Conservation (phyloP, 768 basidiomycete species). For the Rickenella mellea region DNA sequence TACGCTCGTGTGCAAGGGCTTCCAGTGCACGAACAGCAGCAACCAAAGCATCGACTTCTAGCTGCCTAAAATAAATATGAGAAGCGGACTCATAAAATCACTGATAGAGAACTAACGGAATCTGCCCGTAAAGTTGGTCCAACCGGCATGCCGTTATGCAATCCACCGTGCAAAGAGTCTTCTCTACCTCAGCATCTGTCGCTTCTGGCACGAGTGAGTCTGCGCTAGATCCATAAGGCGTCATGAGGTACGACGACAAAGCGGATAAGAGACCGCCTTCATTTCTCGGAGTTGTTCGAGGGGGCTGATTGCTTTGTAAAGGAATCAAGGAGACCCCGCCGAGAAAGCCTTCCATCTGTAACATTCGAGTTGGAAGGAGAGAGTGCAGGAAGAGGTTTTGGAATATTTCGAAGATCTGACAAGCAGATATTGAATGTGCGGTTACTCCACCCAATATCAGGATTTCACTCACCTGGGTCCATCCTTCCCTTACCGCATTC, state of each 20-base stretch:
- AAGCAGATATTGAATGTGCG: slow-evolving; percentile 1
- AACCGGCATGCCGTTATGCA: slow-evolving; percentile 89
- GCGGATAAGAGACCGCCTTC: slow-evolving; percentile 93
- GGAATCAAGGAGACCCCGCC: slow-evolving; percentile 93
- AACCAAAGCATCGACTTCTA: slow-evolving; percentile 70
- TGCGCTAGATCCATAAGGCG: slow-evolving; percentile 71
- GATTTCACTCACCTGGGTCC: slow-evolving; percentile 61
- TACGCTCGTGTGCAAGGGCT: slow-evolving; percentile 83
- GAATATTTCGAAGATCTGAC: slow-evolving; percentile 96
- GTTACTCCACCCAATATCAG: neutral
- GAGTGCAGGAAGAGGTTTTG: slow-evolving; percentile 93
- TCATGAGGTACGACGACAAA: slow-evolving; percentile 92
- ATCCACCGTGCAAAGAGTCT: slow-evolving; percentile 89
- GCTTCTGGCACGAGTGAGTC: slow-evolving; percentile 79
- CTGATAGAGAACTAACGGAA: too few relatives aligned
- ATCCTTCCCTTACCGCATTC: slow-evolving; percentile 87
- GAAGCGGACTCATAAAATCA: neutral
- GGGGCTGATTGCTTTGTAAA: slow-evolving; percentile 62
- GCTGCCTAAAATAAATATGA: slow-evolving; percentile 40
- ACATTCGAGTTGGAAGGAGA: slow-evolving; percentile 78
- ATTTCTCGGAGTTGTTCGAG: slow-evolving; percentile 32
- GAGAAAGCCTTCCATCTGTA: slow-evolving; percentile 97
- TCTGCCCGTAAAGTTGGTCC: slow-evolving; percentile 90
- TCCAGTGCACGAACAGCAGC: slow-evolving; percentile 83
- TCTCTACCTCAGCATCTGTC: slow-evolving; percentile 89